Percentiles rank a stretch among this genome's conserved stretches.
These are phyloP conservation scores for Cercis canadensis DNA, from an alignment of 306 rosid genomes.

Conservation along the genomic window DNA sequence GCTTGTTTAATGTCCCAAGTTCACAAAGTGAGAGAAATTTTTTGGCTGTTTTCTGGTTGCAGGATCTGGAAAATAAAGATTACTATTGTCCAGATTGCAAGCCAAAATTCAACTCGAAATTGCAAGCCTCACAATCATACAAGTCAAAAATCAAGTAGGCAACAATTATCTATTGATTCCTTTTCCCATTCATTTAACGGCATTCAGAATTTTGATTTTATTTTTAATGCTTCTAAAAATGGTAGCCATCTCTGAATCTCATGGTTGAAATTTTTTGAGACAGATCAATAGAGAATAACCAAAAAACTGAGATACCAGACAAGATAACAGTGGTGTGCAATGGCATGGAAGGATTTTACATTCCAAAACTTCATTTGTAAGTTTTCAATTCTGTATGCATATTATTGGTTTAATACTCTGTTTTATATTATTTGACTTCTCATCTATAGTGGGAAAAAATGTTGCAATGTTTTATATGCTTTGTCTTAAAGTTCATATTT, in stretches of 20 bases:
- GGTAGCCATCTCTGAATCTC: conserved; percentile 31
- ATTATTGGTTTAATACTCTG: conserved; percentile 28
- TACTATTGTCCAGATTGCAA: conserved; percentile 96
- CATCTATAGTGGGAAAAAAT: no score
- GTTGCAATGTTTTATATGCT: no score
- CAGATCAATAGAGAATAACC: conserved; percentile 57
- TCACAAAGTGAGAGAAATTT: conserved; percentile 21
- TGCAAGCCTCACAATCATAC: conserved; percentile 44
- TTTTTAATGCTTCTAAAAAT: background rate
- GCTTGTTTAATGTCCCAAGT: conserved; percentile 26
- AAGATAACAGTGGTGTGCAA: conserved; percentile 82
- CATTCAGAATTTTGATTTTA: conserved; percentile 17
- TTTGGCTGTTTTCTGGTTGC: conserved; percentile 40
- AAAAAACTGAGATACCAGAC: conserved; percentile 56
- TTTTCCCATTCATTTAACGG: conserved; percentile 31
- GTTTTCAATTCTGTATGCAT: conserved; percentile 41
- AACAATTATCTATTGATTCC: conserved; percentile 5
- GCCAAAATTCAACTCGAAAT: conserved; percentile 48
- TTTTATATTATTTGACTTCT: no score
- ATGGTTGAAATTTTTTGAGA: conserved; percentile 36
- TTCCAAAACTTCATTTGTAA: conserved; percentile 88
- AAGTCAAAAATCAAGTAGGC: conserved; percentile 63
- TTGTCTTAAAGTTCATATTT: conserved; percentile 28
- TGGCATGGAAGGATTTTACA: conserved; percentile 89
- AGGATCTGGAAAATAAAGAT: conserved; percentile 77